phyloP scores from a whole-genome alignment of 345 rosid genomes.

The Camelina hispida region DNA sequence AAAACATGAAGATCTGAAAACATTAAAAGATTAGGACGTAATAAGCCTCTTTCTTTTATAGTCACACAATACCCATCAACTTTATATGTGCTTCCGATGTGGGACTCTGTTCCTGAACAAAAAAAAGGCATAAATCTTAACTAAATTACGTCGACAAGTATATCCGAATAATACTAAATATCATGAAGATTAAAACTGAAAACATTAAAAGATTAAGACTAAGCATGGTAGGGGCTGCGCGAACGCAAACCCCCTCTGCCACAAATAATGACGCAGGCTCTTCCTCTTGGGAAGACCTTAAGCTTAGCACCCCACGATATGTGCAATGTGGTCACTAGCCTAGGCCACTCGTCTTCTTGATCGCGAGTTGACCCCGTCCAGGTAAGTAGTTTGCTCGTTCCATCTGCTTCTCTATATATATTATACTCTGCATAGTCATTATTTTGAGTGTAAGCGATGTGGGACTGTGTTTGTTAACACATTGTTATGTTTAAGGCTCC shows the following conservation, averaged over 20 bases:
- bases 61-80: no score
- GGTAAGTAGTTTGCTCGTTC: slow-evolving; percentile 25
- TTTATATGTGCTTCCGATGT: background rate
- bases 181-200: no score
- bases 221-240: slow-evolving; percentile 24
- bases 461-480: background rate
- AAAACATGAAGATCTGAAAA: no score
- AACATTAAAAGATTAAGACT: background rate
- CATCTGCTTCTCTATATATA: background rate
- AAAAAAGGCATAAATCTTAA: no score
- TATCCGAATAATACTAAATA: no score
- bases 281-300: slow-evolving; percentile 48
- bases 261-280: slow-evolving; percentile 69
- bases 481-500: no score
- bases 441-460: background rate
- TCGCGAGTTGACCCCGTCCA: slow-evolving; percentile 45
- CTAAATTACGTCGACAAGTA: no score
- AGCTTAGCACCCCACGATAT: slow-evolving; percentile 16
- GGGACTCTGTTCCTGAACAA: background rate
- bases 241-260: background rate
- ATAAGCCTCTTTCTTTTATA: no score
- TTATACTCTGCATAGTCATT: no score
- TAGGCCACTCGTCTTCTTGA: slow-evolving; percentile 39
- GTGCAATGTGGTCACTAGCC: slow-evolving; percentile 48
- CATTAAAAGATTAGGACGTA: no score